Percentiles rank a stretch among this genome's conserved stretches.
These are phyloP conservation scores for Escallonia herrerae DNA, from an alignment of 129 eudicot species.

Conservation along the genomic window DNA sequence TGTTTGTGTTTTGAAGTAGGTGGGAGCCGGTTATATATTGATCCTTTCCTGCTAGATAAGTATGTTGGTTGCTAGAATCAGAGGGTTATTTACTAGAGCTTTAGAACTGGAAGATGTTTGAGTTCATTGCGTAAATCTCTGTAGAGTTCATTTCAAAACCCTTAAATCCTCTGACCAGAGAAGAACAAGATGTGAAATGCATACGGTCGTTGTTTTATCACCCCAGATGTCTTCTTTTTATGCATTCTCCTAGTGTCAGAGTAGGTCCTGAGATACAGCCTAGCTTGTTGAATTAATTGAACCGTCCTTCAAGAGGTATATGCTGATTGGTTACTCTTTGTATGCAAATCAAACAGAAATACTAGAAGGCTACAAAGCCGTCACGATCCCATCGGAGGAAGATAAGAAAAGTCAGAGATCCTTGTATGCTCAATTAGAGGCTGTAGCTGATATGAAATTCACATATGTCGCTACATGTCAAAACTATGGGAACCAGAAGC, in stretches of 20 bases:
- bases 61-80: too few species aligned
- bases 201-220: too few species aligned
- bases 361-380: conserved; percentile 82
- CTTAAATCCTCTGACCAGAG: too few species aligned
- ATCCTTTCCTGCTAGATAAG: too few species aligned
- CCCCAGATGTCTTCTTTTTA: not conserved
- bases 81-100: too few species aligned
- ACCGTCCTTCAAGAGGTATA: not conserved
- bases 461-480: conserved; percentile 97
- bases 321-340: conserved; percentile 21
- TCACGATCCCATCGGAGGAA: conserved; percentile 58
- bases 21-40: too few species aligned
- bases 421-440: conserved; percentile 79
- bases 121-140: too few species aligned
- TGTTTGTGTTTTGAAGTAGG: too few species aligned
- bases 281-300: not conserved
- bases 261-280: not conserved
- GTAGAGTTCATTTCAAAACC: too few species aligned
- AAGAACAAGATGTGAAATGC: too few species aligned
- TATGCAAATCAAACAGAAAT: conserved; percentile 47
- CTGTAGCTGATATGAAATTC: conserved; percentile 95
- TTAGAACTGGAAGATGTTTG: too few species aligned
- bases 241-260: not conserved
- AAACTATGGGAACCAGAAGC: conserved; percentile 94
- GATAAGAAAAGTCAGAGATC: conserved; percentile 89